Evolutionary conservation across 495 filamentous ascomycete species (phyloP).

Genomic region (Podospora pseudocomata): DNA sequence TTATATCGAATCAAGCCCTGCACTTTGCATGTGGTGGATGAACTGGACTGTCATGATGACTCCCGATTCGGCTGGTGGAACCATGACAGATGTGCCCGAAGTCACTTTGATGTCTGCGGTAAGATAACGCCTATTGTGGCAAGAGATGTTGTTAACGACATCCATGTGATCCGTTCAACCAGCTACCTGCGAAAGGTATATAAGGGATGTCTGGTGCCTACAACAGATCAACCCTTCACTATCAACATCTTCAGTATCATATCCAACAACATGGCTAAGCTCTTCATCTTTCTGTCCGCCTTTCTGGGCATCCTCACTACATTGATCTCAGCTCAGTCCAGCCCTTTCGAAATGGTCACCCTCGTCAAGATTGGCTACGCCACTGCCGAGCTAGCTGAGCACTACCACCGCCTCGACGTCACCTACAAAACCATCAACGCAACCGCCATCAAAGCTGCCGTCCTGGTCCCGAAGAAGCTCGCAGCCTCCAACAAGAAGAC

Average conservation of each 20-base stretch:
- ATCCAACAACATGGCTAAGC: neutral
- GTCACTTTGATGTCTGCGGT: no score
- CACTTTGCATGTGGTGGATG: no score
- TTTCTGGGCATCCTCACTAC: neutral
- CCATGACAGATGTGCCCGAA: no score
- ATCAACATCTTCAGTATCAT: neutral
- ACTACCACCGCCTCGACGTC: slow-evolving; percentile 15
- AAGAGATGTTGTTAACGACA: no score
- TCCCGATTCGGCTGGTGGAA: no score
- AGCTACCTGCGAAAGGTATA: no score
- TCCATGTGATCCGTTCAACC: no score
- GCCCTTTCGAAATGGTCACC: neutral
- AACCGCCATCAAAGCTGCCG: slow-evolving; percentile 15
- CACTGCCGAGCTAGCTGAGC: neutral
- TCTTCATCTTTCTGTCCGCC: neutral
- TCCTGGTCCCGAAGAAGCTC: slow-evolving; percentile 22
- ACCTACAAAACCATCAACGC: slow-evolving; percentile 24
- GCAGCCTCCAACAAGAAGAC: neutral
- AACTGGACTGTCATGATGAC: no score
- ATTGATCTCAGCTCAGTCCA: neutral
- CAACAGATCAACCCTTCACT: neutral
- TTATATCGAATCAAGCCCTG: no score
- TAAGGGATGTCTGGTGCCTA: no score
- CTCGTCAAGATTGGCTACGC: neutral
- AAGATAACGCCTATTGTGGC: no score